A percentile compares a stretch with the other conserved stretches of the same genome.
Evolutionary conservation across 257 asterid genomes (phyloP).

Genomic region (Anisodus acutangulus): DNA sequence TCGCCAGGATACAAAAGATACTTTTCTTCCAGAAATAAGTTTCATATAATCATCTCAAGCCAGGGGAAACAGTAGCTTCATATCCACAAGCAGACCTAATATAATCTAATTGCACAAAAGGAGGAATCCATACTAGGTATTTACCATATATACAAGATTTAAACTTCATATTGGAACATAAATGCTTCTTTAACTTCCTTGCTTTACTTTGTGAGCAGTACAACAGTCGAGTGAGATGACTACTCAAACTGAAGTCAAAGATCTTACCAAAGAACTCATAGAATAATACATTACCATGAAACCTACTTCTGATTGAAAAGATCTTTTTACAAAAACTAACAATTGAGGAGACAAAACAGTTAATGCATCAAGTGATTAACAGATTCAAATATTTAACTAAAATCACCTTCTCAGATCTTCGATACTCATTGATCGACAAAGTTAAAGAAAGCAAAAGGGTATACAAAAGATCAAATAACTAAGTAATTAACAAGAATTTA

Average conservation of each 20-base stretch:
- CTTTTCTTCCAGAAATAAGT: background rate
- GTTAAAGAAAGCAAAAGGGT: constrained; percentile 1
- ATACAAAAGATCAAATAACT: background rate
- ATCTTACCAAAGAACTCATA: background rate
- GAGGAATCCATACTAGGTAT: background rate
- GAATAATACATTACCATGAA: background rate
- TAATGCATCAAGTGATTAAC: background rate
- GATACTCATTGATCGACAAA: background rate
- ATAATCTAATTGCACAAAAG: background rate
- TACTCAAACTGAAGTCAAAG: background rate
- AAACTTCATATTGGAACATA: background rate
- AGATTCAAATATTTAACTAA: background rate
- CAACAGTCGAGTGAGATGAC: background rate
- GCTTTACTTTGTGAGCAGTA: background rate
- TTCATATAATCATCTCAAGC: constrained; percentile 4
- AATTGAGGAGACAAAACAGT: background rate
- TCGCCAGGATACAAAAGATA: background rate
- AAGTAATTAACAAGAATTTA: background rate
- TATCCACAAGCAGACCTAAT: background rate
- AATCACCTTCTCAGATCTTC: background rate
- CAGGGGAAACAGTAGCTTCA: background rate
- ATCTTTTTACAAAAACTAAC: background rate
- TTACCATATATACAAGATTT: background rate
- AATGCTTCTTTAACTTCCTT: background rate
- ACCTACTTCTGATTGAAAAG: background rate